Base-by-base conservation (phyloP, 1,139 yeast genomes). In the Pichia norvegensis region DNA sequence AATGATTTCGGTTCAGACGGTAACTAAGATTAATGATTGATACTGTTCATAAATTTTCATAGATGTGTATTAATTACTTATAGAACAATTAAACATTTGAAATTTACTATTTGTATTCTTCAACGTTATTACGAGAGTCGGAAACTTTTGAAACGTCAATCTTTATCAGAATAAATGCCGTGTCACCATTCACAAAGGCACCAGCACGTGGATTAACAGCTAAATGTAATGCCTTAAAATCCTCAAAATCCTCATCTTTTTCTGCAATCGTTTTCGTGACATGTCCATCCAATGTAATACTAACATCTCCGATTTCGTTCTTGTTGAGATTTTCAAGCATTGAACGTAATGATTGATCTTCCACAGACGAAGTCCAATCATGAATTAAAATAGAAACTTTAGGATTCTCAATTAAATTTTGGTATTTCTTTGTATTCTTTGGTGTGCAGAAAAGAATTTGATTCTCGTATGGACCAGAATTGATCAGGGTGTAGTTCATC, bases 1-100 rank as follows among this genome's bases (percentile, higher is more conserved):
- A 75, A 75, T 41, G 98, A 94, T 66, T 94, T 92, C 64, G 98
- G 98, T 43, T 96, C 90, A 61, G 98, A 92, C 65, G 98, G 98
- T 46, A 86, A 85, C n/a, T n/a, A n/a, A n/a, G n/a, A n/a, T n/a
- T n/a, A n/a, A n/a, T n/a, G n/a, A n/a, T n/a, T n/a, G n/a, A n/a
- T n/a, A n/a, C n/a, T n/a, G n/a, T n/a, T n/a, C n/a, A n/a, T n/a
- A n/a, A n/a, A n/a, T n/a, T n/a, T n/a, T n/a, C n/a, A n/a, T n/a
- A n/a, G n/a, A 17, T 8, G 2, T 35, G 20, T 20, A 35, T 8
- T 4, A 16, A 20, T 16, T 5, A 19, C 11, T 19, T 17, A 35
- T 14, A 35, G 23, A 35, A 19, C 17, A 13, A 16, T 9, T 16
- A 19, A 20, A 20, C 14, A 9, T 35, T 10, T 35, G 20, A 20